Evolutionary conservation across 2,329 filamentous ascomycete species (phyloP), one percentile per base, ranked within the genome.

Genomic region (Aspergillus niger): DNA sequence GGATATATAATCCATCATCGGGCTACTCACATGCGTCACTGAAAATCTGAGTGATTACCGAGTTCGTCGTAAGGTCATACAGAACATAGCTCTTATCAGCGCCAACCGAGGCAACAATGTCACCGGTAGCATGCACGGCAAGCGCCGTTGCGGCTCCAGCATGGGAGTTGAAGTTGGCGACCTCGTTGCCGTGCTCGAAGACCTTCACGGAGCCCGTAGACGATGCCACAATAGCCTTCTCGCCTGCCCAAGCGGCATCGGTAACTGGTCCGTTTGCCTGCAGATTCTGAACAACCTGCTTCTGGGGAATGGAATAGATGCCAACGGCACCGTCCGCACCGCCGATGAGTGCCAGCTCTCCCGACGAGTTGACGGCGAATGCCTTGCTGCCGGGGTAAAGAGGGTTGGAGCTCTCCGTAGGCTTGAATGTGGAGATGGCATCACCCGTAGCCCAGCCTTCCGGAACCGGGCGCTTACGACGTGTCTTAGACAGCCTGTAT

Each of bases 51-150:
- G 89, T 90, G 50, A 93, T 86, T 26, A 88, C 85, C 70, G 87
- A 85, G 71, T 87, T 82, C 3, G 81, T 82, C 20, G 83, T 76
- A 41, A 97, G 77, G 66, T 98, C 92, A 76, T 98, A 97, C 63
- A 98, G 86, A 2, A 93, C 86, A 71, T 96, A 92, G 76, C 90
- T 94, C 85, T 97, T 97, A 76, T 99, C 95, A 1, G 87, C 85
- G 52, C 94, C 93, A 36, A 95, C 90, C 0, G 94, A 97, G 2
- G 91, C 94, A 50, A 97, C 75, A 59, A 99, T 86, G 56, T 90
- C 86, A 41, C 90, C 91, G 65, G 90, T 89, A 1, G 95, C 92
- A 74, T 99, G 95, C 7, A 93, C 73, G 38, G 91, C 87, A 59
- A 99, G 77, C 5, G 86, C 89, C 8, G 89, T 95, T 1, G 88